These are phyloP conservation scores for Thraustochytrium striatum DNA, from an alignment of 352 stramenopile species.

Conservation along the genomic window DNA sequence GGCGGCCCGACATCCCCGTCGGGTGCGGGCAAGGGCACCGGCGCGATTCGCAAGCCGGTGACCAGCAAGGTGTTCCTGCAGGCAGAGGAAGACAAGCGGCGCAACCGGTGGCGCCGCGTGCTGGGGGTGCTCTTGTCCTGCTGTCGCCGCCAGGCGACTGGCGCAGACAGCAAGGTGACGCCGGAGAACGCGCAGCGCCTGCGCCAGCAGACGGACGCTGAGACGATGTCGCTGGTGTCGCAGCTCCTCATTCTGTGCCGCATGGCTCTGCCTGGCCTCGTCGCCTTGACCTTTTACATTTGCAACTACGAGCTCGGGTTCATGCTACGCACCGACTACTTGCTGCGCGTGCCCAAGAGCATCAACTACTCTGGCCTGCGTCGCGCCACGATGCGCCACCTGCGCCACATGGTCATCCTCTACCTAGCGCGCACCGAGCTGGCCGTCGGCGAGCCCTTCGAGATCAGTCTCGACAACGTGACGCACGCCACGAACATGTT, in stretches of 20 bases:
- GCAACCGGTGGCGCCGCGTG: no score
- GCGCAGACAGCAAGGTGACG: no score
- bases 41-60: no score
- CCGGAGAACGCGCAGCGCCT: no score
- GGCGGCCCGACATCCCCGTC: neutral
- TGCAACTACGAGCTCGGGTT: constrained; percentile 35
- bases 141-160: no score
- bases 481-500: neutral
- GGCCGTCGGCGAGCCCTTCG: neutral
- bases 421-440: constrained; percentile 6
- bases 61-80: no score
- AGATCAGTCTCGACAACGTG: neutral
- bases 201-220: no score
- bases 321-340: constrained; percentile 9
- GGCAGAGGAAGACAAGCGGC: no score
- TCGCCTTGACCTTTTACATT: constrained; percentile 11
- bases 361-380: constrained; percentile 34
- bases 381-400: neutral
- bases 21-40: no score
- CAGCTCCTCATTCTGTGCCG: constrained; percentile 2
- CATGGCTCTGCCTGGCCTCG: constrained; percentile 17
- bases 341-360: constrained; percentile 1
- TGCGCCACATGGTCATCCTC: constrained; percentile 6
- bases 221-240: no score
- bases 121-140: no score